Base-by-base conservation (phyloP, 768 basidiomycete genomes). In the Hygrocybe coccinea region DNA sequence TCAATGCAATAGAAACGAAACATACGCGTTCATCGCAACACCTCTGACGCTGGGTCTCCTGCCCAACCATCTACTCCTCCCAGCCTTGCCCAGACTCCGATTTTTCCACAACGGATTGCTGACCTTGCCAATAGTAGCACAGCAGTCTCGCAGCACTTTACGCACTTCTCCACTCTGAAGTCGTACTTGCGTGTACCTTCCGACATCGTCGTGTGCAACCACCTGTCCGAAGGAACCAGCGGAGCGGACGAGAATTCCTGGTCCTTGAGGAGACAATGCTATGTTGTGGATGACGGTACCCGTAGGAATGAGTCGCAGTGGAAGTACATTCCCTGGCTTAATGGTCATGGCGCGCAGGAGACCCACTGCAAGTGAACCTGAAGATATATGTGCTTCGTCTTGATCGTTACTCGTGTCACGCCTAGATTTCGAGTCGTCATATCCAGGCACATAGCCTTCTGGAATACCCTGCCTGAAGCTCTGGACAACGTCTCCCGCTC, bases 21-120 rank as follows among this genome's bases (percentile, higher is more conserved):
- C 87, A 41, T 74, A 93, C 84, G 91, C 87, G 71, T 97, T 97
- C 94, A 95, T 95, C 41, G 94, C 94, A 60, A 97, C 86, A 85
- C 94, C 94, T 70, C 94, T 86, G 45, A 95, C 92, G 33, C 80
- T 79, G 0, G 94, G 94, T 61, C 91, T 71, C 65, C 83, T 74
- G 15, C 95, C 95, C 17, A 97, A 72, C 91, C 92, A 95, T 36
- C 95, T 78, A 39, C 77, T 76, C 60, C 95, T 74, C 29, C 97
- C 97, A 6, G 97, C 97, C 71, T 98, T 99, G 12, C 94, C 97
- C 34, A 97, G 71, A 43, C 75, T 84, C 12, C 85, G 76, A 58
- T 87, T 84, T 70, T 92, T 91, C 85, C 92, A 93, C 54, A 95
- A 75, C 37, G 85, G 79, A 67, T 99, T 99, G 74, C 90, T 91